phyloP scores from a whole-genome alignment of 495 filamentous ascomycete species.

The Podospora conica region DNA sequence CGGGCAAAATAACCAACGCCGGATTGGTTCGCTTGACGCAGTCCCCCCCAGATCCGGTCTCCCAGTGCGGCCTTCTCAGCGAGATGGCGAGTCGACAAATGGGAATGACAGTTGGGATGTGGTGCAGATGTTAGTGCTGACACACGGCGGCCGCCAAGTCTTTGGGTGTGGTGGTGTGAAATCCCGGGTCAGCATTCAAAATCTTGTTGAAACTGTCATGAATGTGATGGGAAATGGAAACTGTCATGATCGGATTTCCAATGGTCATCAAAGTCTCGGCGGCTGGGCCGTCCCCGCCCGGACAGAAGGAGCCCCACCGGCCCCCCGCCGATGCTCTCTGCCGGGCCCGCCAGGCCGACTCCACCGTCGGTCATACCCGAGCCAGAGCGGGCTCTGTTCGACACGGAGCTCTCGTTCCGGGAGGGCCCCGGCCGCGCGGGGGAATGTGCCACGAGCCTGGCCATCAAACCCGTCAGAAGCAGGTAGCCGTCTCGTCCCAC shows the following conservation, averaged over 20 bases:
- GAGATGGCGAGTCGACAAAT: not conserved
- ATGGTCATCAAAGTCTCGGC: not conserved
- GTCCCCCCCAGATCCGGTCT: not conserved
- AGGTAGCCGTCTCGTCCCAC: not conserved
- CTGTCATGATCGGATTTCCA: not conserved
- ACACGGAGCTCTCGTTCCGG: not conserved
- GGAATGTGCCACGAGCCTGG: not conserved
- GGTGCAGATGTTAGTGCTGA: not conserved
- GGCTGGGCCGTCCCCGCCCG: not conserved
- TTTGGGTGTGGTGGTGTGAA: not conserved
- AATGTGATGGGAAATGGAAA: too few relatives aligned
- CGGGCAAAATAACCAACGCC: not conserved
- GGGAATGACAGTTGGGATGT: too few relatives aligned
- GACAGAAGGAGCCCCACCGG: not conserved
- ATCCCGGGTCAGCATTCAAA: not conserved
- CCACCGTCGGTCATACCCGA: not conserved
- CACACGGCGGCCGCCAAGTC: not conserved
- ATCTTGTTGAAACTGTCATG: not conserved
- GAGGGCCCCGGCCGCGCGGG: not conserved
- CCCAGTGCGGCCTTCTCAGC: not conserved
- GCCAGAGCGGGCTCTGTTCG: not conserved
- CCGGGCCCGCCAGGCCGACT: not conserved
- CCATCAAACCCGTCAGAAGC: too few relatives aligned
- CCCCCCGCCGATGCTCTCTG: not conserved
- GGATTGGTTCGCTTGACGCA: not conserved